A percentile compares a stretch with the other conserved stretches of the same genome.
These are phyloP conservation scores for Gastroboletus turbinatus DNA, from an alignment of 1,284 basidiomycete species.

Conservation along the genomic window DNA sequence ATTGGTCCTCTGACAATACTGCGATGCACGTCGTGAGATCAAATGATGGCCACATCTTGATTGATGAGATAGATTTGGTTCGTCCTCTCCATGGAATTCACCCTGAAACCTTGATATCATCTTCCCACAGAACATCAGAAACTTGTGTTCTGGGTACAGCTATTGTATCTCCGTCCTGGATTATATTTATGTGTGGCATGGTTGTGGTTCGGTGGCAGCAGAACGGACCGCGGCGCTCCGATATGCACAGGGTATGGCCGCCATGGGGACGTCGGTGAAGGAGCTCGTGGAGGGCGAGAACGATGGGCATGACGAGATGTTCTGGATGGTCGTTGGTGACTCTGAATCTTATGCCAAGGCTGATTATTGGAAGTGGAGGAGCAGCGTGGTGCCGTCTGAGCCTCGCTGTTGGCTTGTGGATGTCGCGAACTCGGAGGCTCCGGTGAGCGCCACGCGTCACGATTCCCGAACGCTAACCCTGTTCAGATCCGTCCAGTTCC, in stretches of 20 bases:
- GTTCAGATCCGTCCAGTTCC: slow-evolving; percentile 34
- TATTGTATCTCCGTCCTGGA: slow-evolving; percentile 71
- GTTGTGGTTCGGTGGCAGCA: slow-evolving; percentile 55
- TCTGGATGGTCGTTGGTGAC: slow-evolving; percentile 79
- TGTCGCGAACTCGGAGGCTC: slow-evolving; percentile 31
- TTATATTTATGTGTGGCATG: slow-evolving; percentile 76
- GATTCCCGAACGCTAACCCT: neutral
- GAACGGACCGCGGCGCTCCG: slow-evolving; percentile 61
- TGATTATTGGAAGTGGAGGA: slow-evolving; percentile 76
- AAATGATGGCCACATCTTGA: slow-evolving; percentile 48
- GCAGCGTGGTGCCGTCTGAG: slow-evolving; percentile 36
- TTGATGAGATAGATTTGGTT: slow-evolving; percentile 76
- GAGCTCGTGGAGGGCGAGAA: slow-evolving; percentile 64
- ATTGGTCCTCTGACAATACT: slow-evolving; percentile 77
- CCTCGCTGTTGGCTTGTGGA: slow-evolving; percentile 62
- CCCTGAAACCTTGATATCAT: slow-evolving; percentile 3
- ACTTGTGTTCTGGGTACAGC: slow-evolving; percentile 77
- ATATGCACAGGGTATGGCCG: slow-evolving; percentile 54
- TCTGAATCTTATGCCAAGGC: slow-evolving; percentile 65
- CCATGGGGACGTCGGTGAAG: slow-evolving; percentile 40
- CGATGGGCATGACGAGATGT: slow-evolving; percentile 66
- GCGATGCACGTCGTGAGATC: slow-evolving; percentile 72
- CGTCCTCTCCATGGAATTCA: slow-evolving; percentile 23
- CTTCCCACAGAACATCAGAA: slow-evolving; percentile 52
- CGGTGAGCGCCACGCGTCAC: slow-evolving; percentile 34